Evolutionary conservation across 768 basidiomycete genomes (phyloP).

Genomic region (Galerina marginata): DNA sequence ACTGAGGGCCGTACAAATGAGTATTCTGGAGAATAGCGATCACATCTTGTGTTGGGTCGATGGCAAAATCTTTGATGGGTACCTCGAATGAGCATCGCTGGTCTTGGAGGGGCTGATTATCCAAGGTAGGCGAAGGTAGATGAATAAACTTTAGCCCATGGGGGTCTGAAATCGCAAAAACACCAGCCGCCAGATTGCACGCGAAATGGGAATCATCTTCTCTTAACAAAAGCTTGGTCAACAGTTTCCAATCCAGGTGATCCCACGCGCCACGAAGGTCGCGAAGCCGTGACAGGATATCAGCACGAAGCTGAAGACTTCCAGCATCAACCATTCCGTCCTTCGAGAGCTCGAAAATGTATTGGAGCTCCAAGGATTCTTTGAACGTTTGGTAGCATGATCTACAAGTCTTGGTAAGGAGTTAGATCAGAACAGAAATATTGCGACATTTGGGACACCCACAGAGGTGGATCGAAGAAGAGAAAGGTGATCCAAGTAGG

Average conservation of each 20-base stretch:
- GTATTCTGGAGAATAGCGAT: conserved; percentile 45
- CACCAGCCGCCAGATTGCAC: conserved; percentile 65
- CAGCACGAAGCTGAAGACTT: conserved; percentile 14
- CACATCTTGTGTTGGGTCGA: conserved; percentile 68
- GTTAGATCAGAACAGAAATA: conserved; percentile 19
- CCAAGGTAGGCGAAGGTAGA: conserved; percentile 24
- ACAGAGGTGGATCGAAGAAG: conserved; percentile 9
- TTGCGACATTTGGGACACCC: neutral
- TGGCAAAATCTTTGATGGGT: conserved; percentile 58
- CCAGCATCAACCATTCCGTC: conserved; percentile 38
- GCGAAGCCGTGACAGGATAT: conserved; percentile 25
- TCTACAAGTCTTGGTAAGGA: conserved; percentile 29
- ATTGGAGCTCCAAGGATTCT: conserved; percentile 33
- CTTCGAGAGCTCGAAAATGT: conserved; percentile 42
- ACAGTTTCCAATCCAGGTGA: conserved; percentile 23
- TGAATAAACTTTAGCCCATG: conserved; percentile 19
- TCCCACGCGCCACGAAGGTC: conserved; percentile 30
- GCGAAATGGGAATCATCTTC: conserved; percentile 34
- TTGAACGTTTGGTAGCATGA: conserved; percentile 25
- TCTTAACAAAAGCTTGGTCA: conserved; percentile 6
- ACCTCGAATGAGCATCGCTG: conserved; percentile 42
- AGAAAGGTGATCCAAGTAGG: conserved; percentile 7
- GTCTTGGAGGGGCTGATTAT: neutral
- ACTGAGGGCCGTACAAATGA: neutral
- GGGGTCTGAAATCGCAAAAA: conserved; percentile 51